Evolutionary conservation across 306 rosid genomes (phyloP), one percentile per base, ranked within the genome.

Genomic region (Quercus suber): DNA sequence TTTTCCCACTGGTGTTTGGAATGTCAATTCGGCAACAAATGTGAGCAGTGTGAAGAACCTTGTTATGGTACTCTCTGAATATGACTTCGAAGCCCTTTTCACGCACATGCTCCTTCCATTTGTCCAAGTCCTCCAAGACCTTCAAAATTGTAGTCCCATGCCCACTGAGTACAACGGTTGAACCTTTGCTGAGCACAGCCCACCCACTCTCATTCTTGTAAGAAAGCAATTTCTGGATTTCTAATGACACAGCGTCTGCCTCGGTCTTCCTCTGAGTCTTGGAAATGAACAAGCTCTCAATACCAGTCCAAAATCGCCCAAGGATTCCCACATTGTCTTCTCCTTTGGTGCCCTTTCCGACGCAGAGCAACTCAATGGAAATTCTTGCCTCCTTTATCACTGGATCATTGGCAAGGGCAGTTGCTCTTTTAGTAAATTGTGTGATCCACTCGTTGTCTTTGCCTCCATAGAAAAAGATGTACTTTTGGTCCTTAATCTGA

Each of bases 401-500:
- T 2, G 84, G 64, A 19, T 93, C 94, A 5, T 81, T 87, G 28
- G 74, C 69, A 8, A 93, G 28, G 8, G 71, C 73, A 1, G 69
- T 83, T 0, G 81, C 92, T 28, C 74, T 84, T 73, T 85, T 87
- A 0, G 83, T 85, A 72, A 92, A 89, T 41, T 86, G 81, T 21
- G 90, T 89, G 51, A 92, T 71, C 96, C 93, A 90, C 0, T 78
- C 87, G 6, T 81, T 78, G 84, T 85, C 89, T 3, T 83, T 72
- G 4, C 96, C 94, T 18, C 97, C 97, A 19, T 89, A 89, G 73
- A 89, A 87, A 80, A 93, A 78, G 12, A 91, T 89, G 64, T 78
- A 82, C 64, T 82, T 93, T 0, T 83, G 75, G 82, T 90, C 87
- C 52, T 79, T 79, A 1, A 86, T 55, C 97, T 92, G 88, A 55